Base-by-base conservation (phyloP, 2,329 filamentous ascomycete genomes). In the Trichoderma guizhouense region DNA sequence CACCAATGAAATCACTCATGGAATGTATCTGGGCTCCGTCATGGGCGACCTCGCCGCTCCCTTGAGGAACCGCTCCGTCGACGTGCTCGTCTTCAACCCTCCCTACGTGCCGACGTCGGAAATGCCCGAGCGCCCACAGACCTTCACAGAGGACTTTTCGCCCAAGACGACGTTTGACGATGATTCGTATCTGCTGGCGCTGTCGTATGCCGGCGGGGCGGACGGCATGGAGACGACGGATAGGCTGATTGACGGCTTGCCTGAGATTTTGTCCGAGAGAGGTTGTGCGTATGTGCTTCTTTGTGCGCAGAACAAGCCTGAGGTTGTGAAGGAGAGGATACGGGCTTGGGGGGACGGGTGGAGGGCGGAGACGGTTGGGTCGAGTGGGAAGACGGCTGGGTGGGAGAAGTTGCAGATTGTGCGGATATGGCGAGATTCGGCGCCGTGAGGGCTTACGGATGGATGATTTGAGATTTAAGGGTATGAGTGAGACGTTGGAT, bases 191-290 rank as follows among this genome's bases (percentile, higher is more conserved):
- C 86, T 98, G 69, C 87, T 98, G 28, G 90, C 92, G 51, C 84
- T 98, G 62, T 93, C 94, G 5, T 98, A 97, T 80, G 95, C 94
- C 0, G 96, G 96, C 30, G 96, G 96, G 0, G 82, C 84, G 34
- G 92, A 98, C 79, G 96, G 96, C 7, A 99, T 99, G 95, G 94
- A 97, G 83, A 94, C 92, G 30, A 99, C 95, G 60, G 89, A 95
- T 74, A 86, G 93, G 53, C 83, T 99, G 75, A 84, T 99, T 51
- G 87, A 88, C 11, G 85, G 88, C 39, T 82, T 99, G 74, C 91
- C 93, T 0, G 79, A 79, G 0, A 83, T 93, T 2, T 79, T 99
- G 76, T 85, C 86, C 1, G 78, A 79, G 0, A 84, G 90, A 39
- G 96, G 96, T 0, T 93, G 95, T 58, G 95, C 95, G 0, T 99